These are phyloP conservation scores for Lasiodiplodia hormozganensis DNA, from an alignment of 2,329 filamentous ascomycete genomes.

Conservation along the genomic window DNA sequence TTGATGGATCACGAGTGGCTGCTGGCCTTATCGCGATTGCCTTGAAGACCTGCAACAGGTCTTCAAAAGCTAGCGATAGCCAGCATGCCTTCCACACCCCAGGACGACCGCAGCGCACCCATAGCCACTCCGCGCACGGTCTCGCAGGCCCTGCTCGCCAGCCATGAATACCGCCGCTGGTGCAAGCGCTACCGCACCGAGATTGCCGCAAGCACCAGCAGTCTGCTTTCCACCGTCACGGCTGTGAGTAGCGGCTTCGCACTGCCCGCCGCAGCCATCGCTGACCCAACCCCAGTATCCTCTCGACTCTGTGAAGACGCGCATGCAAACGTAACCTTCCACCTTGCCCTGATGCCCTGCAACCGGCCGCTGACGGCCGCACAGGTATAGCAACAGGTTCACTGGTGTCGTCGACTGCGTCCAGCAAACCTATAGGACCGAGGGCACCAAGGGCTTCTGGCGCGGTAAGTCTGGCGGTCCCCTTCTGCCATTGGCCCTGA, in stretches of 20 bases:
- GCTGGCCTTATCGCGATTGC: constrained; percentile 64
- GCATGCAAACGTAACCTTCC: constrained; percentile 73
- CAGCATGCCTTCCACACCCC: constrained; percentile 51
- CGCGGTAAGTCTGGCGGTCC: constrained; percentile 54
- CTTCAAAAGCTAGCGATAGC: constrained; percentile 58
- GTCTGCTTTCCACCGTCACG: constrained; percentile 76
- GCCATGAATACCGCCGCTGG: constrained; percentile 53
- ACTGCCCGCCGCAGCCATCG: background rate
- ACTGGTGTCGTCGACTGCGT: constrained; percentile 77
- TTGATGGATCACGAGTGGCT: constrained; percentile 62
- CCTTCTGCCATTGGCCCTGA: constrained; percentile 28
- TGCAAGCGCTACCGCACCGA: constrained; percentile 81
- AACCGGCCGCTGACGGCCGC: constrained; percentile 32
- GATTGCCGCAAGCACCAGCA: constrained; percentile 78
- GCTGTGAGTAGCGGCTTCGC: constrained; percentile 56
- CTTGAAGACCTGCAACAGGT: constrained; percentile 63
- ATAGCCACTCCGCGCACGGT: constrained; percentile 30
- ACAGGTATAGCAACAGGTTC: constrained; percentile 66
- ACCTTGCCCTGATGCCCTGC: background rate
- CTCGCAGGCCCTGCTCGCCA: constrained; percentile 18
- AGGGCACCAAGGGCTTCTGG: constrained; percentile 59
- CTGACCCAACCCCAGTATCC: constrained; percentile 65
- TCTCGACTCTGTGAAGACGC: constrained; percentile 87
- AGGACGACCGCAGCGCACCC: constrained; percentile 50
- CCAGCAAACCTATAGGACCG: constrained; percentile 71